A percentile compares a stretch with the other conserved stretches of the same genome.
Conservation (phyloP, 495 filamentous ascomycete genomes). For the Parathielavia hyrcaniae region DNA sequence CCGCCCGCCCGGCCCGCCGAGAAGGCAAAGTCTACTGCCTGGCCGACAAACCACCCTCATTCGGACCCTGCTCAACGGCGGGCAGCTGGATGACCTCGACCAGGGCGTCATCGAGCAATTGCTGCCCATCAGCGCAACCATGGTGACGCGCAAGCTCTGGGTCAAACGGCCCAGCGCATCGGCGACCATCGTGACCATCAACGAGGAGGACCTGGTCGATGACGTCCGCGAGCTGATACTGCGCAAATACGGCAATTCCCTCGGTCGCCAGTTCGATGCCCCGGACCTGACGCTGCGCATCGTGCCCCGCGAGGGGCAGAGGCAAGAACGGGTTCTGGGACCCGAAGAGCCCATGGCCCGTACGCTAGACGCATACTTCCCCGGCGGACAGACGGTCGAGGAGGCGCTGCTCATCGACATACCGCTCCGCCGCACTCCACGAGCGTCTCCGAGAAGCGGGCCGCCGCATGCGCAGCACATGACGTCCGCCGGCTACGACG, state of each 20-base stretch:
- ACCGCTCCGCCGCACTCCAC: conserved; percentile 72
- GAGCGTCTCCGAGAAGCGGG: conserved; percentile 60
- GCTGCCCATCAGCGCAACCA: conserved; percentile 41
- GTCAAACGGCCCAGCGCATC: conserved; percentile 80
- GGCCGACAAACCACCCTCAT: conserved; percentile 44
- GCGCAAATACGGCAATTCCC: conserved; percentile 85
- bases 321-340: conserved; percentile 65
- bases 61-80: conserved; percentile 40
- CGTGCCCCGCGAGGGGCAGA: conserved; percentile 76
- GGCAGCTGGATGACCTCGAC: conserved; percentile 31
- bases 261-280: conserved; percentile 81
- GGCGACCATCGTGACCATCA: conserved; percentile 77
- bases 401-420: conserved; percentile 91
- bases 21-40: conserved; percentile 46
- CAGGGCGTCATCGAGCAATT: conserved; percentile 29
- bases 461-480: conserved; percentile 42
- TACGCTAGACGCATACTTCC: conserved; percentile 77
- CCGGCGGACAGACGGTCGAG: conserved; percentile 80
- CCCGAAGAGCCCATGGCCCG: conserved; percentile 81
- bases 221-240: conserved; percentile 91
- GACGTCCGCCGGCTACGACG: conserved; percentile 54
- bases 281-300: conserved; percentile 83
- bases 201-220: conserved; percentile 87
- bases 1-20: conserved; percentile 27
- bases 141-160: conserved; percentile 83